Evolutionary conservation across 441 rosid species (phyloP).

Genomic region (Croton setiger): DNA sequence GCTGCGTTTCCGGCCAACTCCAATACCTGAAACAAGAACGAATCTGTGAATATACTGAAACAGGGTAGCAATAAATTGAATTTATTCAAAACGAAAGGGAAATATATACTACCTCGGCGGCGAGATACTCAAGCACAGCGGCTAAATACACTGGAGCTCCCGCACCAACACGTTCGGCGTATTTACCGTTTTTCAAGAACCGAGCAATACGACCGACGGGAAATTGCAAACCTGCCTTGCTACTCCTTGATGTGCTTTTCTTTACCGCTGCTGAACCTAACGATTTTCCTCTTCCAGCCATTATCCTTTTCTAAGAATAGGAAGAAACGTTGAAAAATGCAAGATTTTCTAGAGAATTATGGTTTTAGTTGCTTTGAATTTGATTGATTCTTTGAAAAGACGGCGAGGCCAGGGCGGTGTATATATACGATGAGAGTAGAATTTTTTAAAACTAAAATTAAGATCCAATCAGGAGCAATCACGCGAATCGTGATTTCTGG

Average conservation of each 20-base stretch:
- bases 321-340: too few relatives aligned
- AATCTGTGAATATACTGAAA: not conserved
- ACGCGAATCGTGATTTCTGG: constrained; percentile 2
- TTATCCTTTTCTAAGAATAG: not conserved
- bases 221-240: constrained; percentile 52
- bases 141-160: constrained; percentile 54
- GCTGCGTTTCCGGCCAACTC: constrained; percentile 30
- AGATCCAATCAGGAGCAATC: not conserved
- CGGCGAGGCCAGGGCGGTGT: not conserved
- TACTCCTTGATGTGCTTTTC: constrained; percentile 38
- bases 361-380: not conserved
- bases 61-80: not conserved
- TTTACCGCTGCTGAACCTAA: constrained; percentile 3
- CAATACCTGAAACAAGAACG: constrained; percentile 11
- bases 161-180: constrained; percentile 48
- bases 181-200: constrained; percentile 47
- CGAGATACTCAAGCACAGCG: constrained; percentile 58
- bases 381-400: not conserved
- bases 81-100: not conserved
- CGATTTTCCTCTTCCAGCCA: constrained; percentile 16
- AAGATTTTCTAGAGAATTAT: not conserved
- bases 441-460: not conserved
- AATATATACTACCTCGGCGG: constrained; percentile 49
- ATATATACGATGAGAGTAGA: not conserved
- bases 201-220: constrained; percentile 55